These are phyloP conservation scores for Strobilomyces dryophilus DNA, from an alignment of 768 basidiomycete genomes.

Conservation along the genomic window DNA sequence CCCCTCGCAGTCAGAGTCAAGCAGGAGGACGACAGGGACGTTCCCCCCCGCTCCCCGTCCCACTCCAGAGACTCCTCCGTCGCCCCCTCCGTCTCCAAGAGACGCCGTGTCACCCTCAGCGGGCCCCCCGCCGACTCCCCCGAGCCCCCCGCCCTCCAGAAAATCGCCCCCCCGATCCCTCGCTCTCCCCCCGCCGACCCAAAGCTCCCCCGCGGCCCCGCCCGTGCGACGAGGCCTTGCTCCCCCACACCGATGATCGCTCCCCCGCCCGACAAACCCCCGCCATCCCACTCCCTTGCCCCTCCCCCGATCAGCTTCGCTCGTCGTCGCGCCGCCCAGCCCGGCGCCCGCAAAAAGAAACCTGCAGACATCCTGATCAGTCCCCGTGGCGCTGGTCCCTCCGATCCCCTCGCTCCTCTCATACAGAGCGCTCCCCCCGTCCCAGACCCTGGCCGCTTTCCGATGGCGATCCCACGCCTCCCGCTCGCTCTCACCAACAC, in stretches of 20 bases:
- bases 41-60: conserved; percentile 24
- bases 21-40: conserved; percentile 55
- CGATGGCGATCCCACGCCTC: conserved; percentile 66
- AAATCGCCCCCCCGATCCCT: conserved; percentile 48
- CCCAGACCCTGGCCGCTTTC: conserved; percentile 40
- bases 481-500: conserved; percentile 44
- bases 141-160: conserved; percentile 30
- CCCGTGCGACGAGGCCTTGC: conserved; percentile 17
- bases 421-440: conserved; percentile 78
- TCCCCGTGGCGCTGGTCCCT: conserved; percentile 51
- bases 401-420: conserved; percentile 55
- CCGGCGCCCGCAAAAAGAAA: conserved; percentile 61
- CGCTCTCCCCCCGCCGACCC: conserved; percentile 48
- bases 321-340: conserved; percentile 62
- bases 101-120: conserved; percentile 67
- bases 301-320: conserved; percentile 77
- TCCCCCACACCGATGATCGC: conserved; percentile 24
- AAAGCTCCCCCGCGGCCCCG: conserved; percentile 18
- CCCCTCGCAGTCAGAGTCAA: conserved; percentile 53
- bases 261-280: conserved; percentile 5
- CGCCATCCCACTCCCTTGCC: conserved; percentile 42
- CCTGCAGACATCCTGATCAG: conserved; percentile 79
- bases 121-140: conserved; percentile 36
- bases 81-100: conserved; percentile 48
- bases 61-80: conserved; percentile 24